Evolutionary conservation across 2,329 filamentous ascomycete species (phyloP), one percentile per base, ranked within the genome.

Genomic region (Sphaceloma murrayae): DNA sequence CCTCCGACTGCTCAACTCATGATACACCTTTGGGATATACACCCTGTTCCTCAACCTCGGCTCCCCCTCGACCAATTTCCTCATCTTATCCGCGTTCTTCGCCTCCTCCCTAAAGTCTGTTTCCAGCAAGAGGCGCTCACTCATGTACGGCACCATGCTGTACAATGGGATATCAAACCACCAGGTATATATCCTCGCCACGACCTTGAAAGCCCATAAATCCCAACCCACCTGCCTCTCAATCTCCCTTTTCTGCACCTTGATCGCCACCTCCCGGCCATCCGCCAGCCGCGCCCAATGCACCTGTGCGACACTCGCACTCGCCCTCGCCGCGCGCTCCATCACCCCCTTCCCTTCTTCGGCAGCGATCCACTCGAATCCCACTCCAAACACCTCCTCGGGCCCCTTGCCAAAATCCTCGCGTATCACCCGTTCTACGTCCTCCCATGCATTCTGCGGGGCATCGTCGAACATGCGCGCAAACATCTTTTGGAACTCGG

Each of bases 401-500:
- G 82, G 79, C 17, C 78, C 79, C 60, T 77, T 81, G 3, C 81
- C 76, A 69, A 95, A 96, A 55, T 96, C 91, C 60, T 93, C 79
- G 16, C 77, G 70, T 30, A 98, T 83, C 9, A 96, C 88, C 57
- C 72, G 75, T 66, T 94, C 82, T 2, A 94, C 80, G 40, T 89
- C 85, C 52, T 70, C 73, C 88, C 88, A 96, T 31, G 74, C 72
- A 59, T 94, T 91, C 69, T 95, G 88, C 27, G 89, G 88, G 50
- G 91, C 91, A 67, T 96, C 89, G 60, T 96, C 91, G 60, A 96
- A 98, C 86, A 98, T 95, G 56, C 82, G 76, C 16, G 82, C 73
- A 59, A 98, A 98, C 87, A 95, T 96, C 57, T 81, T 80, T 68
- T 94, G 87, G 55, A 96, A 96, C 63, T 94, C 87, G 0, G 88